A percentile compares a stretch with the other conserved stretches of the same genome.
phyloP scores from a whole-genome alignment of 495 filamentous ascomycete species.

The Lichenothelia convexa region DNA sequence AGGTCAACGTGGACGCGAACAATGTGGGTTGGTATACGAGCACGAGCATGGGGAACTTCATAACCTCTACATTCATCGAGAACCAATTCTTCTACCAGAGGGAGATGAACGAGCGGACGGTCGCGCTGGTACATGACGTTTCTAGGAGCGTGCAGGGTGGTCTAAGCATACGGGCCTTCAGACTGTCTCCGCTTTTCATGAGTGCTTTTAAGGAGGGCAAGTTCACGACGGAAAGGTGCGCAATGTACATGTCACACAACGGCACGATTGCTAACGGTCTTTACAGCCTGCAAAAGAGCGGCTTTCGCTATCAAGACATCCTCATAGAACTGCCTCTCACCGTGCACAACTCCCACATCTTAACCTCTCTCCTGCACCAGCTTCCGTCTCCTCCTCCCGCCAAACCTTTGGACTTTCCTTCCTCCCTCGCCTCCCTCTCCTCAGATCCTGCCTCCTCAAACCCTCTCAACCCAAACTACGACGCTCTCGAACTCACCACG shows the following conservation, averaged over 20 bases:
- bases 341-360: constrained; percentile 92
- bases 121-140: constrained; percentile 90
- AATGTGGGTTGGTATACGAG: constrained; percentile 98
- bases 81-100: constrained; percentile 96
- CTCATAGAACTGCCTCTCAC: constrained; percentile 78
- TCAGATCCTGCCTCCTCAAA: constrained; percentile 30
- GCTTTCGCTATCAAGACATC: constrained; percentile 84
- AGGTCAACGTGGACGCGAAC: constrained; percentile 97
- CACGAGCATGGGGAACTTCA: constrained; percentile 95
- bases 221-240: constrained; percentile 86
- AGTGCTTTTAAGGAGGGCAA: constrained; percentile 86
- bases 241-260: too few relatives aligned
- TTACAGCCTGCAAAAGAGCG: constrained; percentile 86
- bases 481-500: constrained; percentile 74
- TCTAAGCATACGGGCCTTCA: constrained; percentile 78
- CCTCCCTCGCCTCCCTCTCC: constrained; percentile 56
- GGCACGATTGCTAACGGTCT: constrained; percentile 2
- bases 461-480: constrained; percentile 70
- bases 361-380: constrained; percentile 88
- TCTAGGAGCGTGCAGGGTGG: constrained; percentile 84
- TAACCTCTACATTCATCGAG: constrained; percentile 88
- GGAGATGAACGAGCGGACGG: constrained; percentile 74
- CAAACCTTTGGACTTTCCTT: constrained; percentile 47
- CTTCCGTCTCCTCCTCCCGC: constrained; percentile 42
- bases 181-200: constrained; percentile 77